A percentile compares a stretch with the other conserved stretches of the same genome.
Conservation (phyloP, 2,329 filamentous ascomycete species). For the Lecanoromycetidae sp. region DNA sequence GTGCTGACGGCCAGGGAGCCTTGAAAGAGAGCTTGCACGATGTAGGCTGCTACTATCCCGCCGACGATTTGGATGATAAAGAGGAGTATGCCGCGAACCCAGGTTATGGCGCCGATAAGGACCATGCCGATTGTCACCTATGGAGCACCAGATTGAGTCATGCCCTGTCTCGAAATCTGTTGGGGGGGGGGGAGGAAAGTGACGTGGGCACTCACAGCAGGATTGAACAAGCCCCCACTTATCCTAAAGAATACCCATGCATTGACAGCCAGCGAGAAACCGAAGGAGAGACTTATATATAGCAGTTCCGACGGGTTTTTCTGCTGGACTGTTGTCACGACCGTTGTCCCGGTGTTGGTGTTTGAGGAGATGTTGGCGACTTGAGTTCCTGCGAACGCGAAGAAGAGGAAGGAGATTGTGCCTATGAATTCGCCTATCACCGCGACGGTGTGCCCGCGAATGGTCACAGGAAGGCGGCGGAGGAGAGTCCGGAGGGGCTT, state of each 20-base stretch:
- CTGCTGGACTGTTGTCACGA: slow-evolving; percentile 12
- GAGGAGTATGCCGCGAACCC: slow-evolving; percentile 24
- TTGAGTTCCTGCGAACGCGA: slow-evolving; percentile 29
- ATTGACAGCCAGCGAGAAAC: slow-evolving; percentile 38
- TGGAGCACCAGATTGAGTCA: neutral
- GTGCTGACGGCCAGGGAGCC: slow-evolving; percentile 34
- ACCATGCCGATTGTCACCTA: slow-evolving; percentile 29
- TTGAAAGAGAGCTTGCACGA: slow-evolving; percentile 34
- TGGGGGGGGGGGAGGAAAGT: neutral
- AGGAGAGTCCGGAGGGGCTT: slow-evolving; percentile 2
- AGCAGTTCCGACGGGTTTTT: slow-evolving; percentile 19
- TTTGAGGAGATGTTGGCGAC: slow-evolving; percentile 15
- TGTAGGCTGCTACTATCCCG: slow-evolving; percentile 30
- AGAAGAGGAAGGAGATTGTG: slow-evolving; percentile 43
- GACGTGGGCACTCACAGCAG: slow-evolving; percentile 8
- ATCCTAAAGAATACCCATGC: slow-evolving; percentile 42
- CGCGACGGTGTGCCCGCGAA: slow-evolving; percentile 24
- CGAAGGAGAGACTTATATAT: slow-evolving; percentile 34
- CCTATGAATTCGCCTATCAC: slow-evolving; percentile 42
- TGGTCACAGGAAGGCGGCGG: slow-evolving; percentile 2
- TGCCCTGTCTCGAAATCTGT: neutral
- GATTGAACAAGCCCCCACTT: slow-evolving; percentile 19
- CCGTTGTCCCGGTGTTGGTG: slow-evolving; percentile 12
- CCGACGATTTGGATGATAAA: slow-evolving; percentile 26
- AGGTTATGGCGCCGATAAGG: slow-evolving; percentile 27